Conservation (phyloP, 2,329 filamentous ascomycete genomes). For the Fusarium sp. region DNA sequence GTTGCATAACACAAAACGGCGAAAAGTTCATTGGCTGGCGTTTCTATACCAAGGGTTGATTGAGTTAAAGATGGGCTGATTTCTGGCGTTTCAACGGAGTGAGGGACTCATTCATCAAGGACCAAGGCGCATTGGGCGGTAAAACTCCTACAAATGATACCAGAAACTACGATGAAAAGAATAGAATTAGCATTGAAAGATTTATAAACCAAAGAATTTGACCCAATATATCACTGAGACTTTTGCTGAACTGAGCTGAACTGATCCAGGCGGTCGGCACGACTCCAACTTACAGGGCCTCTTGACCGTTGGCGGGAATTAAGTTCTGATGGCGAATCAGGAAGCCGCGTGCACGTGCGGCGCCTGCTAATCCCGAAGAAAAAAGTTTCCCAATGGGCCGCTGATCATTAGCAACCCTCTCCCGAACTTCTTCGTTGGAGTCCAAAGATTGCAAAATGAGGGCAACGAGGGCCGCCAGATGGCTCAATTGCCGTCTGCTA, state of each 20-base stretch:
- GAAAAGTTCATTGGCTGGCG: slow-evolving; percentile 34
- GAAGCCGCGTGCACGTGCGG: slow-evolving; percentile 36
- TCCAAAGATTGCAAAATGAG: slow-evolving; percentile 52
- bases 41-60: slow-evolving; percentile 21
- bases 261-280: not conserved
- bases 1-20: slow-evolving; percentile 3
- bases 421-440: slow-evolving; percentile 43
- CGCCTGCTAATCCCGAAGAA: slow-evolving; percentile 46
- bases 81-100: slow-evolving; percentile 33
- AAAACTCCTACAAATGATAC: slow-evolving; percentile 32
- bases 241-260: not conserved
- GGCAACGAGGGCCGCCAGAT: slow-evolving; percentile 54
- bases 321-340: slow-evolving; percentile 32
- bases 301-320: slow-evolving; percentile 25
- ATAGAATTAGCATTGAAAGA: slow-evolving; percentile 1
- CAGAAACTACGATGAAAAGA: slow-evolving; percentile 24
- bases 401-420: slow-evolving; percentile 44
- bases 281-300: slow-evolving; percentile 11
- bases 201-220: not conserved
- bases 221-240: not conserved
- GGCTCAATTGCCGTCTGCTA: slow-evolving; percentile 56
- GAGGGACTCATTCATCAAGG: slow-evolving; percentile 31
- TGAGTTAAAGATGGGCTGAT: slow-evolving; percentile 36
- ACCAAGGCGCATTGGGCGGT: slow-evolving; percentile 30
- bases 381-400: slow-evolving; percentile 46